Evolutionary conservation across 805 yeast genomes (phyloP), one percentile per base, ranked within the genome.

Genomic region (Kodamaea leandrae): DNA sequence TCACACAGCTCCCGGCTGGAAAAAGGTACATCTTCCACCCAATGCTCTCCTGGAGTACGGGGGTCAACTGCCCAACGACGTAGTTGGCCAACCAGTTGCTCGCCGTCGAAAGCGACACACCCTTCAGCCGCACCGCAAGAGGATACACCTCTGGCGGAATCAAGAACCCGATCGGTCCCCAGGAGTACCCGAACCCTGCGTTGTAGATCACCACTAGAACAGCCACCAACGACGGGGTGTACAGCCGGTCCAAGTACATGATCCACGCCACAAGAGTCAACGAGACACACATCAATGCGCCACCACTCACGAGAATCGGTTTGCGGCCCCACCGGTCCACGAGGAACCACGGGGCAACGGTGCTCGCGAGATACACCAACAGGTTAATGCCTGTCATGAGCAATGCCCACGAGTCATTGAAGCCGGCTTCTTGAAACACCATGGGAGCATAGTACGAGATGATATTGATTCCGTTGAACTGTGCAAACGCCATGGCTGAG

Each of bases 391-490:
- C 75, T 3, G 75, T 68, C 73, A 70, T 68, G 16, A 70, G 48
- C 28, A 70, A 53, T 1, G 74, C 74, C 38, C 63, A 58, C 27
- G 69, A 57, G 45, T 68, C 63, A 45, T 57, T 66, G 53, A 68
- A 69, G 7, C 75, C 75, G 1, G 75, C 75, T 23, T 64, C 58
- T 43, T 69, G 71, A 48, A 74, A 77, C 36, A 78, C 76, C 53
- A 75, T 65, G 4, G 81, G 80, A 0, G 83, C 81, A 48, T 78
- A 79, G 52, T 77, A 78, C 1, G 78, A 69, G 29, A 79, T 74
- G 40, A 78, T 67, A 51, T 79, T 79, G 48, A 78, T 78, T 16
- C 84, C 84, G 43, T 70, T 70, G 43, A 70, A 64, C 45, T 70
- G 75, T 14, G 75, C 74, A 56, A 68, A 68, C 8, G 64, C 70